These are phyloP conservation scores for Pseudocercospora fuligena DNA, from an alignment of 2,329 filamentous ascomycete genomes.

Conservation along the genomic window DNA sequence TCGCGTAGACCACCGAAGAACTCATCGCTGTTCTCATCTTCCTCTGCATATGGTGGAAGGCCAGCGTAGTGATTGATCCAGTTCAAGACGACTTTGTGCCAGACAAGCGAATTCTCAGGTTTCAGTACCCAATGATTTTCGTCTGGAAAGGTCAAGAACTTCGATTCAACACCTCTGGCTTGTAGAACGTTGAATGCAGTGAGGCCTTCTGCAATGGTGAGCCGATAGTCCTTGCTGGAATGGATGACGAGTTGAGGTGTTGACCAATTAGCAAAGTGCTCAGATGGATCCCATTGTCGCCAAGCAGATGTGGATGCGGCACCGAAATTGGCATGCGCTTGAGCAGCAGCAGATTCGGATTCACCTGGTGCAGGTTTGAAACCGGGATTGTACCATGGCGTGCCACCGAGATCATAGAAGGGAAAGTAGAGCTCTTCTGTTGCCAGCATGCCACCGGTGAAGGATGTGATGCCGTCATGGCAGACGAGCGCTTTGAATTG, in stretches of 20 bases:
- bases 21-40: slow-evolving; percentile 37
- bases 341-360: slow-evolving; percentile 4
- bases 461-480: slow-evolving; percentile 40
- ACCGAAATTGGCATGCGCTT: slow-evolving; percentile 28
- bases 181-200: slow-evolving; percentile 87
- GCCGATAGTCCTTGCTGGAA: slow-evolving; percentile 84
- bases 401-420: slow-evolving; percentile 57
- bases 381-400: slow-evolving; percentile 53
- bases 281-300: slow-evolving; percentile 60
- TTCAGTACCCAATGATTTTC: slow-evolving; percentile 86
- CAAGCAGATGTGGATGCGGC: slow-evolving; percentile 22
- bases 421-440: slow-evolving; percentile 62
- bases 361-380: slow-evolving; percentile 19
- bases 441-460: slow-evolving; percentile 36
- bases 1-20: slow-evolving; percentile 40
- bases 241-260: slow-evolving; percentile 92
- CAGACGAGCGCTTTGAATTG: slow-evolving; percentile 89
- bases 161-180: slow-evolving; percentile 73
- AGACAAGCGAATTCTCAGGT: slow-evolving; percentile 86
- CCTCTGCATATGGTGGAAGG: slow-evolving; percentile 50
- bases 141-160: slow-evolving; percentile 80
- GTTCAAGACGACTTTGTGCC: slow-evolving; percentile 83
- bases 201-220: slow-evolving; percentile 83
- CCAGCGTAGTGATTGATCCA: slow-evolving; percentile 71
- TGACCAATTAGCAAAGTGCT: slow-evolving; percentile 69